These are phyloP conservation scores for Trichopus zeylanicus DNA, from an alignment of 116 monocot genomes.

Conservation along the genomic window DNA sequence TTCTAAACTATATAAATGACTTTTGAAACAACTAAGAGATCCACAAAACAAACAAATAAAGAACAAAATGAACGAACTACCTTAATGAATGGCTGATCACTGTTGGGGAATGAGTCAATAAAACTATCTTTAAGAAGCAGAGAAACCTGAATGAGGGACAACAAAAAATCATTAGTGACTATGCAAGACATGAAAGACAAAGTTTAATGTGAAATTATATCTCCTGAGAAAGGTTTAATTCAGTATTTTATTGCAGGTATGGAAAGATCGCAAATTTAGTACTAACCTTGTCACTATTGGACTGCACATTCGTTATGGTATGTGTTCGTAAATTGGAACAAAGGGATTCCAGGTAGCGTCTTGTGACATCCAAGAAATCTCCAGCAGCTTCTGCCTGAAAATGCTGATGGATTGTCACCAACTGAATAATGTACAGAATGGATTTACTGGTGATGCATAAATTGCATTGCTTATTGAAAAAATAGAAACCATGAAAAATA, in stretches of 20 bases:
- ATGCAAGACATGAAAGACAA: not conserved
- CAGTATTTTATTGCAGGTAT: not conserved
- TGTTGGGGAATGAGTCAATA: slow-evolving; percentile 75
- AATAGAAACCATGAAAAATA: not conserved
- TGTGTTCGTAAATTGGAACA: slow-evolving; percentile 74
- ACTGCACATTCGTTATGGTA: slow-evolving; percentile 81
- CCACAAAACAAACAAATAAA: not conserved
- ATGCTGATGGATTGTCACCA: not conserved
- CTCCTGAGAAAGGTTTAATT: not conserved
- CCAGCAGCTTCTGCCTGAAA: slow-evolving; percentile 83
- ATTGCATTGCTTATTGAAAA: not conserved
- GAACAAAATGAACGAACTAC: slow-evolving; percentile 29
- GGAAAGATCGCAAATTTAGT: not conserved
- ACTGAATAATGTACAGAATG: not conserved
- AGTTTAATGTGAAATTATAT: not conserved
- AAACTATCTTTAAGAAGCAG: slow-evolving; percentile 92
- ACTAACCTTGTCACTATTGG: slow-evolving; percentile 81
- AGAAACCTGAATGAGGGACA: slow-evolving; percentile 71
- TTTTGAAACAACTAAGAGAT: not conserved
- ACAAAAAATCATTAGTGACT: not conserved
- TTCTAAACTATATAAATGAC: not conserved
- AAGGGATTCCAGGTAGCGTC: slow-evolving; percentile 72
- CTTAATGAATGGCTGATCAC: slow-evolving; percentile 76
- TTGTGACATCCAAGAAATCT: slow-evolving; percentile 56
- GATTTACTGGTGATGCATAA: too few species aligned